Evolutionary conservation across 1,284 basidiomycete genomes (phyloP).

Genomic region (Porphyrellus sp.): DNA sequence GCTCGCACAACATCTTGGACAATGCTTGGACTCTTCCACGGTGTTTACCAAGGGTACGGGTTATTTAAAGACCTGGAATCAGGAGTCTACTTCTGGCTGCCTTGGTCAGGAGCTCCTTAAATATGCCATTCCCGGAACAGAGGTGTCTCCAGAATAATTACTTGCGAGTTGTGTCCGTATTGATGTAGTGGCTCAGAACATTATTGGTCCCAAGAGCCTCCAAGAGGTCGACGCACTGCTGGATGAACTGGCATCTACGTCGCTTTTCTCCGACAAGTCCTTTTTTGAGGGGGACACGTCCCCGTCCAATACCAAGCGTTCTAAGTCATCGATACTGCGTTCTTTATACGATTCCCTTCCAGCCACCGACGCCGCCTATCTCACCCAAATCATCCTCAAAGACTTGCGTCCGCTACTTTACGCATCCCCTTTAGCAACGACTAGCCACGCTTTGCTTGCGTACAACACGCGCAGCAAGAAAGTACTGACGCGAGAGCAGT

Average conservation of each 20-base stretch:
- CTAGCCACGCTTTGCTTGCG: slow-evolving; percentile 46
- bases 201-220: slow-evolving; percentile 40
- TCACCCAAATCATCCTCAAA: slow-evolving; percentile 82
- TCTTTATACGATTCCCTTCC: slow-evolving; percentile 54
- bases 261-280: slow-evolving; percentile 51
- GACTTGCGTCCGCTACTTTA: slow-evolving; percentile 78
- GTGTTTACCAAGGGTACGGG: slow-evolving; percentile 24
- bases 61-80: slow-evolving; percentile 50
- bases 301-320: slow-evolving; percentile 29
- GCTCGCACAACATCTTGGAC: slow-evolving; percentile 55
- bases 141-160: slow-evolving; percentile 14
- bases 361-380: slow-evolving; percentile 57
- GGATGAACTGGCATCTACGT: slow-evolving; percentile 69
- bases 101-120: slow-evolving; percentile 63
- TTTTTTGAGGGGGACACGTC: slow-evolving; percentile 27
- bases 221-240: slow-evolving; percentile 61
- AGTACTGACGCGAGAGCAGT: slow-evolving; percentile 57
- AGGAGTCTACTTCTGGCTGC: slow-evolving; percentile 53
- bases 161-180: not conserved
- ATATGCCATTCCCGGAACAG: slow-evolving; percentile 27
- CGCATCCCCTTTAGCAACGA: slow-evolving; percentile 48
- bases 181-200: slow-evolving; percentile 21
- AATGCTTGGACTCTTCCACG: slow-evolving; percentile 47
- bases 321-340: slow-evolving; percentile 44
- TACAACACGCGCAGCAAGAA: slow-evolving; percentile 56